Base-by-base conservation (phyloP, 164 flowering plant species). In the Magnolia sinica region DNA sequence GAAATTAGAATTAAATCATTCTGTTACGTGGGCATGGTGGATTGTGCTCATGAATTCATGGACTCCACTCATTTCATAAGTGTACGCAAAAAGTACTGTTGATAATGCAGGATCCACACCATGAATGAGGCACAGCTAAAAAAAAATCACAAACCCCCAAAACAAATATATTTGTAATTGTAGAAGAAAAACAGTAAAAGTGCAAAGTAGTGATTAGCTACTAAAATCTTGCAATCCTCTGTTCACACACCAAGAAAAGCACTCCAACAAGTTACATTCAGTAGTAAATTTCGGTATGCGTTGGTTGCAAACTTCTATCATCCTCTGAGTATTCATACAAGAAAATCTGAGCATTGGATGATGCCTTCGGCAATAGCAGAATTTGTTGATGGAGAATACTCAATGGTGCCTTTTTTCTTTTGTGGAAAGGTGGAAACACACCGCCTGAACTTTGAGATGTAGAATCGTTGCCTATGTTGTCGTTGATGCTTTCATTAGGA, bases 331-430 rank as follows among this genome's bases (percentile, higher is more conserved):
- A 16, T 27, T 66, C 69, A 23, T 55, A 68, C 18, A 73, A 59
- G 37, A 78, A 22, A 51, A 78, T 59, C 24, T 50, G 55, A 49
- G 76, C 76, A 51, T 68, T 65, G 0, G 4, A 11, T 67, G 74
- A 78, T 29, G 69, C 63, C 68, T 78, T 78, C 8, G 73, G 76
- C 50, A 73, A 23, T 13, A 7, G 59, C 0, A 4, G 7, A 23
- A 77, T 31, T 52, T 31, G 72, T 52, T 72, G 67, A 19, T 31
- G 75, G 31, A 72, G 51, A 16, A 63, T 8, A 49, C 23, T 50
- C 70, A 19, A 31, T 6, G 11, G 24, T 14, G 16, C 22, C 45
- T 27, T 27, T 27, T 27, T 27, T 27, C 29, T 27, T 27, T 27
- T 27, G 2, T 27, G 29, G 29, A 27, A 27, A 27, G 29, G 29